Evolutionary conservation across 805 yeast genomes (phyloP).

Genomic region (Kluyveromyces wickerhamii): DNA sequence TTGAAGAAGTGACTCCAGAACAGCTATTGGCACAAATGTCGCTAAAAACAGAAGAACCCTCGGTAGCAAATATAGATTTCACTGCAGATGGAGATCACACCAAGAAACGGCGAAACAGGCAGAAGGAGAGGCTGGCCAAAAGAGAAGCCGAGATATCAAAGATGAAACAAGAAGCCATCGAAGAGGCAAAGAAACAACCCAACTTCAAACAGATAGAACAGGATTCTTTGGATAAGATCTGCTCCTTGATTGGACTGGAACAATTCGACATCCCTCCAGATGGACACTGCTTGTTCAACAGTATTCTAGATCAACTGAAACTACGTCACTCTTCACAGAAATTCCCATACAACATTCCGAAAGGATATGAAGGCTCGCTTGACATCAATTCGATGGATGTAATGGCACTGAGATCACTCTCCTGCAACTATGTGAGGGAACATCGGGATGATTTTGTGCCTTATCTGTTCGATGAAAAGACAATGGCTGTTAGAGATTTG

Average conservation of each 20-base stretch:
- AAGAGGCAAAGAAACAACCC: conserved; percentile 59
- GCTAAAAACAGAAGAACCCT: conserved; percentile 33
- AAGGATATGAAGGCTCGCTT: conserved; percentile 1
- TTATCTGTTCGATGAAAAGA: conserved; percentile 72
- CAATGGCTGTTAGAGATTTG: conserved; percentile 55
- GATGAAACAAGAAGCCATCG: conserved; percentile 56
- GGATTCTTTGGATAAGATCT: conserved; percentile 49
- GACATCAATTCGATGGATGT: conserved; percentile 13
- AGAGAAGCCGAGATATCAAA: conserved; percentile 62
- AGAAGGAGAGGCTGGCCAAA: conserved; percentile 72
- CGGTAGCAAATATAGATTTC: too few relatives aligned
- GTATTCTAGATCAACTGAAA: conserved; percentile 69
- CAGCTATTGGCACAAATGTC: conserved; percentile 53
- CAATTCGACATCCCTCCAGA: conserved; percentile 77
- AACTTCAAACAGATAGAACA: conserved; percentile 68
- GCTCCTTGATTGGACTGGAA: conserved; percentile 40
- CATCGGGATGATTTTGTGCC: conserved; percentile 71
- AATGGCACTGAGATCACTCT: conserved; percentile 48
- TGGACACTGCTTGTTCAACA: conserved; percentile 89
- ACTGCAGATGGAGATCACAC: background rate
- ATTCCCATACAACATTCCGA: conserved; percentile 9
- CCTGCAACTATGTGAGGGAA: conserved; percentile 57
- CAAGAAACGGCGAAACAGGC: conserved; percentile 57
- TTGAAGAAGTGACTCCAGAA: conserved; percentile 52
- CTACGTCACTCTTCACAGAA: conserved; percentile 38